phyloP scores from a whole-genome alignment of 768 basidiomycete species.

The Candolleomyces aberdarensis region DNA sequence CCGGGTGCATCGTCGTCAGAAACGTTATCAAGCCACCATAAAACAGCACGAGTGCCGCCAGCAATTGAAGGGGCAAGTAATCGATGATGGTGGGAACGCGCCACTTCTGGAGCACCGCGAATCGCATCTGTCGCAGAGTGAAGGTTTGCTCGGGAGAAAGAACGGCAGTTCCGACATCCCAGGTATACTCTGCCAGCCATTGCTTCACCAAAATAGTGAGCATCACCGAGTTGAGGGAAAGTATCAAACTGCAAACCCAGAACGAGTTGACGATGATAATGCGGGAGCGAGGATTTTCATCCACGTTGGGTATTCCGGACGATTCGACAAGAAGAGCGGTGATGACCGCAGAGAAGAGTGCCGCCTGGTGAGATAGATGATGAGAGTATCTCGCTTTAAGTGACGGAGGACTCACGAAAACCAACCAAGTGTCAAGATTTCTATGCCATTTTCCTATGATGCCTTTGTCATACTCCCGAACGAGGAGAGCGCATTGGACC shows the following conservation, averaged over 20 bases:
- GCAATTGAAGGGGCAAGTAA: neutral
- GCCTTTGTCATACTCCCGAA: too few relatives aligned
- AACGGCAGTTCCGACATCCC: neutral
- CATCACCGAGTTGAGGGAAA: neutral
- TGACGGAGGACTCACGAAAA: too few relatives aligned
- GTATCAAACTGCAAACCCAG: neutral
- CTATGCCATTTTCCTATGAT: too few relatives aligned
- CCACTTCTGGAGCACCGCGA: neutral
- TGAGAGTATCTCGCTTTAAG: too few relatives aligned
- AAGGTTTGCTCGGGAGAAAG: neutral
- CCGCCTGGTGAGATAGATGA: neutral
- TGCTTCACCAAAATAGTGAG: neutral
- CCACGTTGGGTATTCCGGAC: neutral
- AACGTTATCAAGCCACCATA: neutral
- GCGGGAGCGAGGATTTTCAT: too few relatives aligned
- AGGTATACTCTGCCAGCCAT: slow-evolving; percentile 3
- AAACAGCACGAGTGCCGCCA: neutral
- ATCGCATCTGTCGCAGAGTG: slow-evolving; percentile 2
- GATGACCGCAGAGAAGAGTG: slow-evolving; percentile 7
- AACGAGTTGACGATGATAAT: neutral
- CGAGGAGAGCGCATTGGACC: too few relatives aligned
- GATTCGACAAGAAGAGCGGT: slow-evolving; percentile 3
- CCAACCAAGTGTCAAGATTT: too few relatives aligned
- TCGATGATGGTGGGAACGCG: neutral
- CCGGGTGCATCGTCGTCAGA: neutral